Conservation (phyloP, 1,284 basidiomycete species). For the Hemileia vastatrix region DNA sequence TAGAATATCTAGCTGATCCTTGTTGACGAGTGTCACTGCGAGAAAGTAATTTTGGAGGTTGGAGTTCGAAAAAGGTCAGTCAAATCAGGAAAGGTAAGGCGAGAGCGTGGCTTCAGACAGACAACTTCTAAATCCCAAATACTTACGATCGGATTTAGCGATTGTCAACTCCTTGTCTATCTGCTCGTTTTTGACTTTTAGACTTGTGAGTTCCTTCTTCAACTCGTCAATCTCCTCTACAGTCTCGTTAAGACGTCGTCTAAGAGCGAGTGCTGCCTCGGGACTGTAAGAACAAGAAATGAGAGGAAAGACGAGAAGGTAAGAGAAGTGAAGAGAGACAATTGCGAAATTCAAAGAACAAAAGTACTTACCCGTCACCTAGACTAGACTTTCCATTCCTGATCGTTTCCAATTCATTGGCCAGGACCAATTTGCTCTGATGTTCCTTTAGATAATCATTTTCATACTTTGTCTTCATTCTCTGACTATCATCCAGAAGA, state of each 20-base stretch:
- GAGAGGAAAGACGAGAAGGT: constrained; percentile 7
- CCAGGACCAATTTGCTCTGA: constrained; percentile 66
- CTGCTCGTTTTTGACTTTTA: constrained; percentile 61
- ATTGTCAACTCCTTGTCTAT: constrained; percentile 63
- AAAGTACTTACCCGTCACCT: constrained; percentile 61
- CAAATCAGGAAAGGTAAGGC: not conserved
- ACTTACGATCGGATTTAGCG: constrained; percentile 73
- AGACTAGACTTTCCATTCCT: constrained; percentile 63
- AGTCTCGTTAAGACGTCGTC: constrained; percentile 75
- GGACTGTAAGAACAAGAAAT: constrained; percentile 49
- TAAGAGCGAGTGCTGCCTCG: constrained; percentile 74
- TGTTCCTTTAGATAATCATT: constrained; percentile 75
- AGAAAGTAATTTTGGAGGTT: not conserved
- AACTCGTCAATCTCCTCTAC: constrained; percentile 69
- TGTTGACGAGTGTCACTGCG: constrained; percentile 45
- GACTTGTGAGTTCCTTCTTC: constrained; percentile 58
- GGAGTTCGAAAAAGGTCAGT: constrained; percentile 2
- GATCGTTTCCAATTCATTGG: constrained; percentile 77
- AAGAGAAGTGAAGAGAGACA: constrained; percentile 11
- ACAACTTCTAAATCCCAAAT: not conserved
- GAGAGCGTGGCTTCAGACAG: not conserved
- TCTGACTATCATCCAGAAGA: constrained; percentile 75
- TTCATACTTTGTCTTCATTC: constrained; percentile 80
- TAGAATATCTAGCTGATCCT: constrained; percentile 53
- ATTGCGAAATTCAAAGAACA: not conserved